Evolutionary conservation across 192 early-diverging fungal species (phyloP), one percentile per base, ranked within the genome.

Genomic region (Rhizophagus prolifer): DNA sequence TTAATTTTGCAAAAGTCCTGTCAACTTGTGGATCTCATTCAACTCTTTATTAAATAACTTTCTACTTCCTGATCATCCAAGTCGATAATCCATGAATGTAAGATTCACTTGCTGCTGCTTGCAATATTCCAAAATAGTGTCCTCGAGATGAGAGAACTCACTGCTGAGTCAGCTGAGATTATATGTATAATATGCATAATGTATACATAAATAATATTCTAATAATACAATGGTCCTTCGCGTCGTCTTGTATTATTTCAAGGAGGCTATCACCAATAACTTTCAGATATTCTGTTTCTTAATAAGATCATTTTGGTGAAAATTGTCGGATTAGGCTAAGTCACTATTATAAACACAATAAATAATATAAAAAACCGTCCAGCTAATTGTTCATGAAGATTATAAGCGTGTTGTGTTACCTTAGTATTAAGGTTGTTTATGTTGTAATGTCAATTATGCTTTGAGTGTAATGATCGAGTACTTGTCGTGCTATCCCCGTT

Each of bases 21-120:
- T 77, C 67, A 77, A 77, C 69, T 46, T 77, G 25, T 26, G 30
- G 19, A 72, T 78, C n/a, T 75, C 34, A 46, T 63, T 63, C 41
- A 9, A 75, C 3, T 75, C 61, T 63, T 61, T 2, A 19, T 4
- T 64, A 47, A 74, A 74, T 25, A 74, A 47, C 44, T 25, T 23
- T 73, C 7, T 61, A 9, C 31, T 38, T 73, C 14, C 14, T 47
- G 36, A 64, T 74, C 14, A 19, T 74, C 61, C 13, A 74, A 59
- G 41, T 74, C 38, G 50, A 74, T 64, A 41, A 64, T 64, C 12
- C 34, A 74, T 13, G 38, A 75, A 65, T 64, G 25, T 46, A 46
- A 25, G 66, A 23, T 60, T 77, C 30, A 25, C 14, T 59, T 5
- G 9, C 65, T 58, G 19, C 34, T 77, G 3, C 44, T 68, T 77